These are phyloP conservation scores for Phytophthora kernoviae DNA, from an alignment of 352 stramenopile genomes.

Conservation along the genomic window DNA sequence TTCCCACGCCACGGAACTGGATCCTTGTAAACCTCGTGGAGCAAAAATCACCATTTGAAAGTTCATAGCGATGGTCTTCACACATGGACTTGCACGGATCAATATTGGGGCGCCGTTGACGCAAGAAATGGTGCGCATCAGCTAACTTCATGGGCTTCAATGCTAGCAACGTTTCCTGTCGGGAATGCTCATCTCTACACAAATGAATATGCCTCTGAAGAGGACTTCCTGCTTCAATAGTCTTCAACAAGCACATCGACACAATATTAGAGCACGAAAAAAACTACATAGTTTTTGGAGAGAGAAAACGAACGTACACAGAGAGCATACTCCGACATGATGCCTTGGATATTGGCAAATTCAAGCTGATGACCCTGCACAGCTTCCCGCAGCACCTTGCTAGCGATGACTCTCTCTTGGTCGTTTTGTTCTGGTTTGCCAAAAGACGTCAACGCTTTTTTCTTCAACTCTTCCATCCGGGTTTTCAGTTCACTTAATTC, in stretches of 20 bases:
- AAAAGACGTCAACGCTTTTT: conserved; percentile 26
- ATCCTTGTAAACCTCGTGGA: conserved; percentile 34
- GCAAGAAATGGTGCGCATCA: conserved; percentile 35
- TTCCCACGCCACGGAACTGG: conserved; percentile 33
- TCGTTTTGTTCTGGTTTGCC: conserved; percentile 27
- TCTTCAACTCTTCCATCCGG: conserved; percentile 32
- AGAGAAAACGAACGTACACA: conserved; percentile 24
- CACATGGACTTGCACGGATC: conserved; percentile 38
- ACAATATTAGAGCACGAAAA: background rate
- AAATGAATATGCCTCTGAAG: conserved; percentile 40
- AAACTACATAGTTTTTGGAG: background rate
- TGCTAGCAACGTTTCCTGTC: conserved; percentile 21
- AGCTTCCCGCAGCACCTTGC: conserved; percentile 38
- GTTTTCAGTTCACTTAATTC: conserved; percentile 26
- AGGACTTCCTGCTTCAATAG: conserved; percentile 38
- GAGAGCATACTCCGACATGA: conserved; percentile 48
- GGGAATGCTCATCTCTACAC: conserved; percentile 6
- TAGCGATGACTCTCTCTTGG: conserved; percentile 30
- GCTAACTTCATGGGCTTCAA: conserved; percentile 36
- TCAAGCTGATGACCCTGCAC: conserved; percentile 41
- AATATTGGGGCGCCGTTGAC: conserved; percentile 28
- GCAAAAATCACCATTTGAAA: conserved; percentile 33
- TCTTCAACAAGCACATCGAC: conserved; percentile 15
- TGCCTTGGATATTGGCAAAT: conserved; percentile 44
- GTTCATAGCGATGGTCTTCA: conserved; percentile 35